Evolutionary conservation across 148 eudicot species (phyloP), one percentile per base, ranked within the genome.

Genomic region (Pouteria glomerata): DNA sequence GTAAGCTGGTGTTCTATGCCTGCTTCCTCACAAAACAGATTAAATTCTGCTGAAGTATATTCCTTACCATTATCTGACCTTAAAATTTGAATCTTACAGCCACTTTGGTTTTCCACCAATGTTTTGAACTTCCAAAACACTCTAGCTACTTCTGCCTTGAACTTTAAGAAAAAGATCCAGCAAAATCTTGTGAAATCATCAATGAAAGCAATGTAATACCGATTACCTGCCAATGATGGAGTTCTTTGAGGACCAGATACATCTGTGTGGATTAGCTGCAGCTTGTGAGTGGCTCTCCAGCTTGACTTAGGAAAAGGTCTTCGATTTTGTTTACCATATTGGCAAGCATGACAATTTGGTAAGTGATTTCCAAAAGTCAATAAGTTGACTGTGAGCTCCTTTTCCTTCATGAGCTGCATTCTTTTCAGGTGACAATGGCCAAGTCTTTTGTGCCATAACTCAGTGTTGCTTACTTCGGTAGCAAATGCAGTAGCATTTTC

Each of bases 391-490:
- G 5, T 15, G 13, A 48, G 13, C 52, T 48, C 3, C 52, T 48
- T 48, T 15, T 0, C 13, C 13, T 48, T 11, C 52, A 48, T 48
- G 52, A 7, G 13, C 52, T 7, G 52, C 52, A 48, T 15, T 7
- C 52, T 0, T 16, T 11, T 48, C 14, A 7, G 52, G 13, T 48
- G 52, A 48, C 8, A 48, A 35, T 71, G 65, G 4, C 65, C 74
- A 8, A 58, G 35, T 14, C 74, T 71, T 57, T 58, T 57, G 55
- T 42, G 74, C 74, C 74, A 57, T 4, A 39, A 5, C 44, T 39
- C n/a, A n/a, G n/a, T n/a, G n/a, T n/a, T n/a, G n/a, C n/a, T n/a
- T n/a, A n/a, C n/a, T n/a, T n/a, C n/a, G n/a, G n/a, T n/a, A n/a
- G n/a, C n/a, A n/a, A n/a, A n/a, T n/a, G n/a, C n/a, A n/a, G n/a